Percentiles rank a stretch among this genome's conserved stretches.
phyloP scores from a whole-genome alignment of 2,329 filamentous ascomycete genomes.

The Scytalidium sp. region DNA sequence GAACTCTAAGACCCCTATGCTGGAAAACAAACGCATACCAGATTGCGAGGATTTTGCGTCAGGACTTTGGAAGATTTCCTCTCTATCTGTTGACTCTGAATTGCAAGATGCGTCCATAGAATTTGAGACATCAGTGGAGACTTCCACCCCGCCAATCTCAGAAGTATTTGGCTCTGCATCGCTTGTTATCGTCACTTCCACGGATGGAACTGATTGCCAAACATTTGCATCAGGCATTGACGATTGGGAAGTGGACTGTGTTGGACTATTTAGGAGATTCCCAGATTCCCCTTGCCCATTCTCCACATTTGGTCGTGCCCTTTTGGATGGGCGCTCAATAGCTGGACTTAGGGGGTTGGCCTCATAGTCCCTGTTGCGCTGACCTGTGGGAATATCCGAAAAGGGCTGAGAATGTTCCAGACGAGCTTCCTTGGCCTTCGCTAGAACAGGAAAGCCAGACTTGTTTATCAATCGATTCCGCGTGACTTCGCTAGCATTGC shows the following conservation, averaged over 20 bases:
- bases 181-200: constrained; percentile 32
- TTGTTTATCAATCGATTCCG: background rate
- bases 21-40: constrained; percentile 54
- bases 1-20: constrained; percentile 67
- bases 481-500: background rate
- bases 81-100: constrained; percentile 47
- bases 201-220: constrained; percentile 35
- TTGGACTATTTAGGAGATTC: constrained; percentile 21
- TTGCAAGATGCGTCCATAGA: constrained; percentile 51
- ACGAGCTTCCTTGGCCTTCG: constrained; percentile 6
- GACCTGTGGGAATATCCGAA: constrained; percentile 20
- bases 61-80: constrained; percentile 47
- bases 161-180: constrained; percentile 15
- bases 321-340: constrained; percentile 25
- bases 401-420: background rate
- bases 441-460: background rate
- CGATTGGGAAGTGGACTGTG: constrained; percentile 32
- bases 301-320: constrained; percentile 14
- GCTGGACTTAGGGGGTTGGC: constrained; percentile 7
- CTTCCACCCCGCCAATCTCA: constrained; percentile 19
- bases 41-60: constrained; percentile 44
- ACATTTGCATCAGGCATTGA: constrained; percentile 52
- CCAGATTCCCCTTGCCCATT: constrained; percentile 28
- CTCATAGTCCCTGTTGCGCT: constrained; percentile 14
- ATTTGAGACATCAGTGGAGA: too few species aligned